These are phyloP conservation scores for Quercus bicolor DNA, from an alignment of 306 rosid genomes.

Conservation along the genomic window DNA sequence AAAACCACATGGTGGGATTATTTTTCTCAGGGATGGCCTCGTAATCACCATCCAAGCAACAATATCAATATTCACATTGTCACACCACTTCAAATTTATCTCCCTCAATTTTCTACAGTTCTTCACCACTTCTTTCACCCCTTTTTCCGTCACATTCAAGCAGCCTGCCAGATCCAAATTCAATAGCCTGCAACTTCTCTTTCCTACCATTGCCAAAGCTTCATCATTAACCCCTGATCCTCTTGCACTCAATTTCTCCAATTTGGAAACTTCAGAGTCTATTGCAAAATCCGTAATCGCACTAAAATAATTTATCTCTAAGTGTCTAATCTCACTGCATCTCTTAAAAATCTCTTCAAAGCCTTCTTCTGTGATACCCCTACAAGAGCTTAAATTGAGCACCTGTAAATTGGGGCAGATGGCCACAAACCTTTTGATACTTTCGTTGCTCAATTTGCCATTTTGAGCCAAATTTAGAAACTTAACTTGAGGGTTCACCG, in stretches of 20 bases:
- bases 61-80: conserved; percentile 29
- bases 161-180: conserved; percentile 44
- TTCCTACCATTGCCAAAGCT: conserved; percentile 48
- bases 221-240: conserved; percentile 43
- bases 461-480: conserved; percentile 40
- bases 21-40: conserved; percentile 54
- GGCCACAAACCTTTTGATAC: conserved; percentile 26
- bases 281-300: conserved; percentile 24
- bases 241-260: conserved; percentile 44
- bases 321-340: conserved; percentile 44
- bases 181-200: conserved; percentile 39
- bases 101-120: conserved; percentile 53
- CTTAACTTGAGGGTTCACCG: conserved; percentile 32
- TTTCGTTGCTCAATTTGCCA: conserved; percentile 13
- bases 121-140: conserved; percentile 50
- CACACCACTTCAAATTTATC: conserved; percentile 53
- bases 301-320: conserved; percentile 27
- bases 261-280: conserved; percentile 40
- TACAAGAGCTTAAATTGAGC: conserved; percentile 42
- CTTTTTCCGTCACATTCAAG: conserved; percentile 44
- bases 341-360: conserved; percentile 35
- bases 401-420: conserved; percentile 45
- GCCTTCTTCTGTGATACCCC: conserved; percentile 36
- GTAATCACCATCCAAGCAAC: conserved; percentile 42
- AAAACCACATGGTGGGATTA: conserved; percentile 36